These are phyloP conservation scores for Zopfochytrium polystomum DNA, from an alignment of 371 early-diverging fungal genomes.

Conservation along the genomic window DNA sequence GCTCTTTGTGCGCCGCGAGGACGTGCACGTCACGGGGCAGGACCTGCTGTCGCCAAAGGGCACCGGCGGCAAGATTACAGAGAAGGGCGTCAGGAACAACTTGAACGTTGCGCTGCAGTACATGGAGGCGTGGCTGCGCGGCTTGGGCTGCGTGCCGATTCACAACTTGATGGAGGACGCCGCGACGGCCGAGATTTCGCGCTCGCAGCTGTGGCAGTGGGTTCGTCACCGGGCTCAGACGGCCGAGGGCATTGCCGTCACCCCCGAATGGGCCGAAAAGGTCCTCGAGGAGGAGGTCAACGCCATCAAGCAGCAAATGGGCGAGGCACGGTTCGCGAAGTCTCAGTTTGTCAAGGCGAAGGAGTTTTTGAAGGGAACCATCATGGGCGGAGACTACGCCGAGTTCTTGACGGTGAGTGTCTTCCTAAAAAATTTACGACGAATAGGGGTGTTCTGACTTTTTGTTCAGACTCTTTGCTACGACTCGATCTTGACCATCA, in stretches of 20 bases:
- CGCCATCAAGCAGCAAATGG: conserved; percentile 63
- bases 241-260: conserved; percentile 73
- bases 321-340: conserved; percentile 57
- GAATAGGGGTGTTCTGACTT: background rate
- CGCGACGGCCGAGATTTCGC: conserved; percentile 96
- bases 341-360: conserved; percentile 76
- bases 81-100: too few relatives aligned
- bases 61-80: conserved; percentile 68
- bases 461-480: conserved; percentile 41
- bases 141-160: conserved; percentile 96
- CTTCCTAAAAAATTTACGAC: background rate
- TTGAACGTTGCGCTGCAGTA: conserved; percentile 87
- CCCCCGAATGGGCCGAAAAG: conserved; percentile 66
- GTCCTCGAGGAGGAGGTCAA: conserved; percentile 83
- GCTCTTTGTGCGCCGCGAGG: conserved; percentile 83
- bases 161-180: conserved; percentile 96
- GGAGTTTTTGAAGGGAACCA: conserved; percentile 70
- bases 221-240: conserved; percentile 82
- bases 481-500: conserved; percentile 41
- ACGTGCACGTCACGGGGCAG: conserved; percentile 75
- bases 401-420: conserved; percentile 78
- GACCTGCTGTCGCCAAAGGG: conserved; percentile 83
- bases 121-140: too few relatives aligned
- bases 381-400: conserved; percentile 79
- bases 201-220: conserved; percentile 97